Evolutionary conservation across 179 eudicot species (phyloP).

Genomic region (Patellifolia procumbens): DNA sequence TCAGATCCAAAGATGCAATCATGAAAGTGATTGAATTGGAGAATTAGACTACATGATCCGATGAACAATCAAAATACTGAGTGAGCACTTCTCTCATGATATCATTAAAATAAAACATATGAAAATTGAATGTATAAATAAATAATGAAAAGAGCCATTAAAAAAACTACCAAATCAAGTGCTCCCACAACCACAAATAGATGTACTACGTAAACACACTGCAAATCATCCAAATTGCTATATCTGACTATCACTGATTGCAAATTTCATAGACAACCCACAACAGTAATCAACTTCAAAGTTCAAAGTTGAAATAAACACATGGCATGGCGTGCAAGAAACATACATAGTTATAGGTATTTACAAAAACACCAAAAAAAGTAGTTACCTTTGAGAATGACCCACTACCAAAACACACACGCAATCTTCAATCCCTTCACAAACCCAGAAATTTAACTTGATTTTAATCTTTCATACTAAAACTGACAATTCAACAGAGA

Average conservation of each 20-base stretch:
- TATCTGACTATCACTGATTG: background rate
- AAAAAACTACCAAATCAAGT: constrained; percentile 10
- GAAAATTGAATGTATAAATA: background rate
- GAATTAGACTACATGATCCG: background rate
- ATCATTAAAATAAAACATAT: background rate
- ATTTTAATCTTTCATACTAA: background rate
- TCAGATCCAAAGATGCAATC: background rate
- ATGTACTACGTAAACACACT: background rate
- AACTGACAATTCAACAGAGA: background rate
- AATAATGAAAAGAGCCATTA: background rate
- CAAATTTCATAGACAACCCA: background rate
- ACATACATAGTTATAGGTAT: constrained; percentile 5
- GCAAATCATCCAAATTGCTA: background rate
- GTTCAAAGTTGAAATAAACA: no score
- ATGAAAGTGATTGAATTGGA: background rate
- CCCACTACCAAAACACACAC: constrained; percentile 19
- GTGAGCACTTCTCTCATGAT: background rate
- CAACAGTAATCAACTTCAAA: constrained; percentile 4
- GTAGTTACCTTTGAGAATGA: constrained; percentile 24
- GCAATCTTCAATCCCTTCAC: background rate
- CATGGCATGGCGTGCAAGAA: constrained; percentile 22
- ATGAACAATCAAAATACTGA: constrained; percentile 4
- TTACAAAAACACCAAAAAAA: constrained; percentile 21
- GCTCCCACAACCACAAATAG: constrained; percentile 10
- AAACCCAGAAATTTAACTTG: constrained; percentile 15